Evolutionary conservation across 2,329 filamentous ascomycete genomes (phyloP), one percentile per base, ranked within the genome.

Genomic region (Cytospora mali): DNA sequence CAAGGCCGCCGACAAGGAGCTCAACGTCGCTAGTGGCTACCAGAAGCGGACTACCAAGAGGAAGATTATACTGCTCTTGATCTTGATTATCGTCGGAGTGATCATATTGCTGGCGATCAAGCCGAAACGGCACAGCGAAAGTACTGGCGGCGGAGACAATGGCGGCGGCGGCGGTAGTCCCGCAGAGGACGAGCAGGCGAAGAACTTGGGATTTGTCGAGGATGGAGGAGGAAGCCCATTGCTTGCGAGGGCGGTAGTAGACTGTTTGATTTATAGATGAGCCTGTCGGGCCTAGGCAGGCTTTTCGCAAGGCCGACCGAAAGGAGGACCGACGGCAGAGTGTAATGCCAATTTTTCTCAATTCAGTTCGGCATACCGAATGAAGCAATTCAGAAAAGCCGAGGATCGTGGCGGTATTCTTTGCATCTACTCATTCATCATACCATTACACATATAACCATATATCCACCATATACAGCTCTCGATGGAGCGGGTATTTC

Each of bases 1-100:
- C 63, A 96, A 97, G 74, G 91, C 84, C 35, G 95, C 95, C 3
- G 92, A 97, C 66, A 95, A 94, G 75, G 95, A 99, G 77, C 84
- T 99, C 60, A 92, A 88, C 66, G 88, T 96, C 62, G 90, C 95
- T 16, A 93, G 90, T 5, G 90, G 90, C 21, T 98, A 98, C 72
- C 95, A 99, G 79, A 88, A 87, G 74, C 89, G 88, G 72, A 90
- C 89, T 57, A 93, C 91, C 25, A 99, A 97, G 79, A 84, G 95
- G 68, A 97, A 97, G 79, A 88, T 96, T 54, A 95, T 99, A 62
- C 81, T 99, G 48, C 80, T 99, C n/a, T 81, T 99, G 23, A 76
- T 96, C 7, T 79, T 99, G 28, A 77, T 98, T 25, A 89, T 99
- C 58, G 87, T 88, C 23, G 95, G 92, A 33, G 84, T 97, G 78